Percentiles rank a stretch among this genome's conserved stretches.
These are phyloP conservation scores for Backusella circina DNA, from an alignment of 192 early-diverging fungal genomes.

Conservation along the genomic window DNA sequence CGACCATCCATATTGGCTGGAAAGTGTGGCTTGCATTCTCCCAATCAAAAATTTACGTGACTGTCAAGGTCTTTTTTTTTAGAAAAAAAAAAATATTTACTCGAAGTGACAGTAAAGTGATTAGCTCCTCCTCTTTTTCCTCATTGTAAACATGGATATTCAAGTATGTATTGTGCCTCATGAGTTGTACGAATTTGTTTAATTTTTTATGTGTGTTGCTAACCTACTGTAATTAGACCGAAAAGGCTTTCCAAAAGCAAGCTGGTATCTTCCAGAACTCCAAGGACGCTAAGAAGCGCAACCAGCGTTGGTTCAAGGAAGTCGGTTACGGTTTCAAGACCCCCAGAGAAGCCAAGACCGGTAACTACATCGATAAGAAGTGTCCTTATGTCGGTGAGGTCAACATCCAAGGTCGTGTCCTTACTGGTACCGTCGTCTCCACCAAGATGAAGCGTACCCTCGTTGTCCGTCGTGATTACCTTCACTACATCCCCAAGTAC, in stretches of 20 bases:
- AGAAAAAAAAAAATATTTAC: not conserved
- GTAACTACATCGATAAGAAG: slow-evolving; percentile 99
- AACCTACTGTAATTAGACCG: slow-evolving; percentile 54
- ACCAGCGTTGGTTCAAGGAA: slow-evolving; percentile 96
- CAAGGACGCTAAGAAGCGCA: slow-evolving; percentile 69
- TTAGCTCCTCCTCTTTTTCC: slow-evolving; percentile 2
- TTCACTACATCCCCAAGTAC: slow-evolving; percentile 99
- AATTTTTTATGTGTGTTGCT: too few species aligned
- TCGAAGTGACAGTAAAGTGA: not conserved
- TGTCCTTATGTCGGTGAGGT: slow-evolving; percentile 97
- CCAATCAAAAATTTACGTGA: slow-evolving; percentile 1
- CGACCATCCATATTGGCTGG: not conserved
- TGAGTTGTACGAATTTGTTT: not conserved
- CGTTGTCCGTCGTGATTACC: slow-evolving; percentile 97
- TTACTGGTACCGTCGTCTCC: slow-evolving; percentile 88
- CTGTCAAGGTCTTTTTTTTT: not conserved
- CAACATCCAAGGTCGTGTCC: slow-evolving; percentile 96
- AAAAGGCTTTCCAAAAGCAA: slow-evolving; percentile 98
- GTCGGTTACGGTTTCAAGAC: slow-evolving; percentile 99
- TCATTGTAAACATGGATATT: slow-evolving; percentile 1
- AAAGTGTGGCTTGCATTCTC: not conserved
- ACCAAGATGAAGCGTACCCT: slow-evolving; percentile 99
- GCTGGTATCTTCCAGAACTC: slow-evolving; percentile 90
- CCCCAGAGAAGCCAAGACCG: slow-evolving; percentile 95
- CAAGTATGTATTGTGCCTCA: not conserved